phyloP scores from a whole-genome alignment of 1,284 basidiomycete genomes.

The Exobasidium cylindrosporum region DNA sequence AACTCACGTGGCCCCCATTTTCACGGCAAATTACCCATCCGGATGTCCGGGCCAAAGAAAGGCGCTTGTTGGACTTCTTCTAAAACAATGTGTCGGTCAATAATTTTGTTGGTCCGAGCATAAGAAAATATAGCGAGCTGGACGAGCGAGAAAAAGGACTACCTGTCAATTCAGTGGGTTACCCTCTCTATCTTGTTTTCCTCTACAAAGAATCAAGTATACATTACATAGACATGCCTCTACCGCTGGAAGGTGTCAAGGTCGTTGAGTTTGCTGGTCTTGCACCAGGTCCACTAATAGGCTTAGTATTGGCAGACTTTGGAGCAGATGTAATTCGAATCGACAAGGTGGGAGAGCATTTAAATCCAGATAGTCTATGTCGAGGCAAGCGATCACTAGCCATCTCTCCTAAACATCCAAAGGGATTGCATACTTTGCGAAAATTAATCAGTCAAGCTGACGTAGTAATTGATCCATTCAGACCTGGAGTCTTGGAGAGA shows the following conservation, averaged over 20 bases:
- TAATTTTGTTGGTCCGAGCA: no score
- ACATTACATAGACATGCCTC: no score
- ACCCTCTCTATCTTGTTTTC: not conserved
- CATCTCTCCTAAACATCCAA: constrained; percentile 65
- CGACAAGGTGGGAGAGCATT: constrained; percentile 61
- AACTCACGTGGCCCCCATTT: no score
- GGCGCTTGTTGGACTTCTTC: no score
- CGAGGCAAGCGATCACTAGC: constrained; percentile 72
- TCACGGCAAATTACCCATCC: no score
- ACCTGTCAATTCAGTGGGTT: no score
- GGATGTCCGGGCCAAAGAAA: no score
- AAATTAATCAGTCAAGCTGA: constrained; percentile 68
- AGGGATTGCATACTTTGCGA: constrained; percentile 64
- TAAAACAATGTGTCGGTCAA: no score
- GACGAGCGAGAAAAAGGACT: no score
- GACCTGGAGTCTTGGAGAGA: constrained; percentile 76
- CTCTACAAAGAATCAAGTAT: not conserved
- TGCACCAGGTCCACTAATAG: constrained; percentile 75
- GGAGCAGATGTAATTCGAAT: constrained; percentile 75
- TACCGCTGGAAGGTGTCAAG: constrained; percentile 15
- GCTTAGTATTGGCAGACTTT: constrained; percentile 72
- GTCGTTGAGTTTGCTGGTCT: constrained; percentile 71
- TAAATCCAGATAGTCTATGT: constrained; percentile 59
- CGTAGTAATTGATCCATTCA: constrained; percentile 76
- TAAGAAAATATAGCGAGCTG: no score